Evolutionary conservation across 371 early-diverging fungal genomes (phyloP).

Genomic region (Rhizopus microsporus): DNA sequence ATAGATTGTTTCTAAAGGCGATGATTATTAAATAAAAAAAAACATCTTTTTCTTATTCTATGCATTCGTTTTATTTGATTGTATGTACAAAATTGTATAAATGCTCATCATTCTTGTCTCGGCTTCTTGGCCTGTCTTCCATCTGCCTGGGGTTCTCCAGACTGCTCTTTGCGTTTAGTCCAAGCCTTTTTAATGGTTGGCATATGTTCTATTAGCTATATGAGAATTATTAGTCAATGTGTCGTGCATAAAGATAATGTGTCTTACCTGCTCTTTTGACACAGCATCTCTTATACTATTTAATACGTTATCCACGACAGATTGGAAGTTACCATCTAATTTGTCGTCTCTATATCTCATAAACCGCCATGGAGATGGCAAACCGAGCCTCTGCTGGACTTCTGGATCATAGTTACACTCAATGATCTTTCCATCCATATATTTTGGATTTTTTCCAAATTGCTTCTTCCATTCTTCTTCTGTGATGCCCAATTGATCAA

Average conservation of each 20-base stretch:
- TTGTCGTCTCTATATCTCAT: constrained; percentile 91
- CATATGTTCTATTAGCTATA: constrained; percentile 25
- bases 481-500: constrained; percentile 61
- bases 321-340: constrained; percentile 74
- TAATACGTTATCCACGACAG: constrained; percentile 70
- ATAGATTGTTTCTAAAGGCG: constrained; percentile 53
- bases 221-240: neutral
- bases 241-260: neutral
- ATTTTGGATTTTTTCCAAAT: constrained; percentile 25
- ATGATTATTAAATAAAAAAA: constrained; percentile 43
- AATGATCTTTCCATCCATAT: constrained; percentile 65
- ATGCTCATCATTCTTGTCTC: constrained; percentile 9
- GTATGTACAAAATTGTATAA: constrained; percentile 1
- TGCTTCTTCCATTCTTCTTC: constrained; percentile 57
- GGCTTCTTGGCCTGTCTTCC: constrained; percentile 19
- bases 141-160: constrained; percentile 7
- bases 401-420: constrained; percentile 69
- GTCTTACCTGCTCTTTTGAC: constrained; percentile 61
- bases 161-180: constrained; percentile 13
- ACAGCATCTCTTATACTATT: constrained; percentile 81
- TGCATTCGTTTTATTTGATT: constrained; percentile 3
- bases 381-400: constrained; percentile 34
- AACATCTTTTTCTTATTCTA: neutral
- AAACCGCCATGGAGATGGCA: constrained; percentile 73
- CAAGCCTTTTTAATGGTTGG: constrained; percentile 24